Percentiles rank a stretch among this genome's conserved stretches.
Evolutionary conservation across 2,329 filamentous ascomycete species (phyloP).

Genomic region (Talaromyces amestolkiae): DNA sequence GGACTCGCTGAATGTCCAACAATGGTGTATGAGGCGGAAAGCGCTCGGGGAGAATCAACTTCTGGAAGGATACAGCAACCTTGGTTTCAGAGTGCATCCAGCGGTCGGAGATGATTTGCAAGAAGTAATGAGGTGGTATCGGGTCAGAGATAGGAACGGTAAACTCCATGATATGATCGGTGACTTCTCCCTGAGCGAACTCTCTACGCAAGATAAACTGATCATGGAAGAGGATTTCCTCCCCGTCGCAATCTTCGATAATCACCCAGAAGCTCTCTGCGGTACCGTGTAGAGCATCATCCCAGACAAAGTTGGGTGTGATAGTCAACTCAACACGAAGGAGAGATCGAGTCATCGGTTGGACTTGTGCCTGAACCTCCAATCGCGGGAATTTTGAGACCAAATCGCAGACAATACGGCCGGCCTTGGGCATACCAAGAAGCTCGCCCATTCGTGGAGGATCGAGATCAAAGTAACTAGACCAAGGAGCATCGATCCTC

Average conservation of each 20-base stretch:
- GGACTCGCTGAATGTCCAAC: conserved; percentile 85
- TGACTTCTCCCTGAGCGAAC: conserved; percentile 79
- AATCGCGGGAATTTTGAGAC: conserved; percentile 91
- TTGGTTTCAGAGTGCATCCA: conserved; percentile 99
- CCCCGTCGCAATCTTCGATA: conserved; percentile 95
- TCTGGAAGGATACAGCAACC: conserved; percentile 89
- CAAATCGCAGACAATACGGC: conserved; percentile 77
- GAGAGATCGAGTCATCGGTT: conserved; percentile 92
- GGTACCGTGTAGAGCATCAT: conserved; percentile 79
- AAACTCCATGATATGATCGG: conserved; percentile 93
- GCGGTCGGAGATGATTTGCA: conserved; percentile 87
- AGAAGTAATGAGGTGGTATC: conserved; percentile 98
- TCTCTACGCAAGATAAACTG: conserved; percentile 88
- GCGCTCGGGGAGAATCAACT: conserved; percentile 88
- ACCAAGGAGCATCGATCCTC: conserved; percentile 90
- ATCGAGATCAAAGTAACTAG: conserved; percentile 91
- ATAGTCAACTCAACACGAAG: conserved; percentile 86
- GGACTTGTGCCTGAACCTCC: conserved; percentile 88
- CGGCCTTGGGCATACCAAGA: conserved; percentile 83
- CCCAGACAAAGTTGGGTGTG: conserved; percentile 94
- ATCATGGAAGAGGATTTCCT: conserved; percentile 92
- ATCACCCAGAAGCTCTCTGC: conserved; percentile 96
- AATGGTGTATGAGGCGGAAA: conserved; percentile 93
- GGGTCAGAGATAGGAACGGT: conserved; percentile 95
- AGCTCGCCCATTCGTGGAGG: conserved; percentile 95